Evolutionary conservation across 2,329 filamentous ascomycete genomes (phyloP), one percentile per base, ranked within the genome.

Genomic region (Juglanconis oblonga): DNA sequence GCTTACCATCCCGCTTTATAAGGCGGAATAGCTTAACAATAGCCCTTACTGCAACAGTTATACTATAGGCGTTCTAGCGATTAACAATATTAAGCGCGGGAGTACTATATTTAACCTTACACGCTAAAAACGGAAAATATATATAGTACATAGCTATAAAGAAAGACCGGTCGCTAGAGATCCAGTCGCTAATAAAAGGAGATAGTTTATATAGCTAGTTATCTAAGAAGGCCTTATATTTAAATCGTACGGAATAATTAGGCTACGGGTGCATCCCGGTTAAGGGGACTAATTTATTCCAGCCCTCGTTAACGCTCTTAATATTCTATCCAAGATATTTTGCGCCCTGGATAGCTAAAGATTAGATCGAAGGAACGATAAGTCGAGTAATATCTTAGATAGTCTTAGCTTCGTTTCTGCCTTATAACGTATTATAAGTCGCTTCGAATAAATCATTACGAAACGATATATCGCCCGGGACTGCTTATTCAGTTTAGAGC

Each of bases 51-150:
- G 76, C 76, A 17, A 78, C 57, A 3, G 72, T 73, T 71, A 75
- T 76, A 64, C 72, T 78, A 38, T 78, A 71, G 51, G 71, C 71
- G 66, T 78, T 77, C 66, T 77, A 71, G 52, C 72, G 68, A 60
- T 76, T 72, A 1, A 73, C 73, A 9, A 74, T 54, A 52, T 75
- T 67, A 7, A 79, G 74, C 1, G 65, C 70, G 32, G 63, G 68
- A 33, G 68, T 66, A 47, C 76, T 72, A 62, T 74, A 79, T 66
- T 81, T 80, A 1, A 81, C 76, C 66, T 83, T 76, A 65, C 73
- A 78, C 0, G 76, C 74, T 0, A 83, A 68, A 63, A 81, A 82
- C 3, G 78, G 78, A 62, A 83, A 80, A 69, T 76, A 78, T 70
- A 81, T 80, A 5, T 74, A 68, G 55, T 72, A 76, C 9, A 76